Evolutionary conservation across 208 protist genomes (phyloP).

Genomic region (Leishmania arabica): DNA sequence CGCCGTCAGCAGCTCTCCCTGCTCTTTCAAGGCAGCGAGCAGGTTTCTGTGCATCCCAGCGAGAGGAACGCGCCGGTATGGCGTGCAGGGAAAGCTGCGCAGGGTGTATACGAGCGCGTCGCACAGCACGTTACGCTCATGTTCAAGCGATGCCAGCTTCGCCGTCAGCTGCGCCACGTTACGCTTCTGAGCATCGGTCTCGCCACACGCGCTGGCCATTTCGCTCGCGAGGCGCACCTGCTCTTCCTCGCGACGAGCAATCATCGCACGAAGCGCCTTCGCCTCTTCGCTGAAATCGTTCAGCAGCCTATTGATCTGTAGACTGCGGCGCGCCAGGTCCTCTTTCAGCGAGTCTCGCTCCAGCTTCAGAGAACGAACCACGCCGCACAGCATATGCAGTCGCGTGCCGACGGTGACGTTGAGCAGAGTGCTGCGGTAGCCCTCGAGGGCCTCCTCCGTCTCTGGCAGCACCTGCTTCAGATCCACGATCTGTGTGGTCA

Average conservation of each 20-base stretch:
- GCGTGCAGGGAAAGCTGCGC: conserved; percentile 3
- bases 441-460: conserved; percentile 38
- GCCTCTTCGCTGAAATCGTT: conserved; percentile 25
- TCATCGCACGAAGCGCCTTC: conserved; percentile 22
- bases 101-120: conserved; percentile 26
- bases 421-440: conserved; percentile 14
- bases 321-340: conserved; percentile 38
- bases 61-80: neutral
- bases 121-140: conserved; percentile 36
- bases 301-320: conserved; percentile 39
- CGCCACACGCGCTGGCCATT: conserved; percentile 2
- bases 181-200: conserved; percentile 21
- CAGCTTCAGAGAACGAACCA: conserved; percentile 42
- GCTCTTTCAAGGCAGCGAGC: conserved; percentile 53
- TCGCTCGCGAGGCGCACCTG: conserved; percentile 1
- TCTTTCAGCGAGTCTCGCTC: conserved; percentile 49
- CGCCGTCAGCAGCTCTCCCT: conserved; percentile 32
- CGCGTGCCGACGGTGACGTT: conserved; percentile 35
- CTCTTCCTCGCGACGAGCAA: conserved; percentile 1
- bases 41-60: conserved; percentile 38
- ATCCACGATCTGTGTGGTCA: conserved; percentile 36
- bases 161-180: conserved; percentile 18
- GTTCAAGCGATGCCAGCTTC: conserved; percentile 28
- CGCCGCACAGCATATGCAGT: conserved; percentile 37
- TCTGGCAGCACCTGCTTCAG: conserved; percentile 54